Percentiles rank a stretch among this genome's conserved stretches.
Conservation (phyloP, 2,329 filamentous ascomycete genomes). For the Penicillium sp. region DNA sequence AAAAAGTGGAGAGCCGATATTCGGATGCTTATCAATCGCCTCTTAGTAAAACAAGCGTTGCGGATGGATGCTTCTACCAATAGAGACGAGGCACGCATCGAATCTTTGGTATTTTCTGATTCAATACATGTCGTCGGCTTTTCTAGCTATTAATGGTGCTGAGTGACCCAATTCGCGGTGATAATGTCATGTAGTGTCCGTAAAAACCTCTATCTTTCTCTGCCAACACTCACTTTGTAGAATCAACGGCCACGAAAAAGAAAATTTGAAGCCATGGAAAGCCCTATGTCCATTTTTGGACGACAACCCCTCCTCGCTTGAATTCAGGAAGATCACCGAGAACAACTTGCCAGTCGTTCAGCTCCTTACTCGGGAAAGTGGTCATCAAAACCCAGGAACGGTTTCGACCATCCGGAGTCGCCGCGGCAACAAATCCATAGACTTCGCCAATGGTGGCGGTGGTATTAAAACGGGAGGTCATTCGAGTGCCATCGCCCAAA, state of each 20-base stretch:
- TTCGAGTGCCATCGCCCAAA: conserved; percentile 60
- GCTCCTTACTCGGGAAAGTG: conserved; percentile 63
- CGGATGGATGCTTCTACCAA: conserved; percentile 4
- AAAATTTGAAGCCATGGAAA: not conserved
- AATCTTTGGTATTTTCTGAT: too few relatives aligned
- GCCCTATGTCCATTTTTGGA: conserved; percentile 48
- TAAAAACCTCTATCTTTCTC: conserved; percentile 1
- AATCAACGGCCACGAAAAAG: conserved; percentile 2
- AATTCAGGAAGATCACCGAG: conserved; percentile 50
- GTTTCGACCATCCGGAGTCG: conserved; percentile 49
- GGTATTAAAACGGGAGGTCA: conserved; percentile 63
- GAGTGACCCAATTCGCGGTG: too few relatives aligned
- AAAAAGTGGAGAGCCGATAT: conserved; percentile 20
- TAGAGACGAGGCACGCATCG: too few relatives aligned
- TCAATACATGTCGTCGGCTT: not conserved
- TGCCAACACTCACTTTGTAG: conserved; percentile 7
- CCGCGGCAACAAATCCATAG: conserved; percentile 58
- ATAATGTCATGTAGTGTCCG: conserved; percentile 7
- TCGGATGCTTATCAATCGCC: conserved; percentile 28
- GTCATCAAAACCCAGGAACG: conserved; percentile 62
- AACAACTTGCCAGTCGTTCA: conserved; percentile 52
- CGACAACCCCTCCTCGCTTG: conserved; percentile 51
- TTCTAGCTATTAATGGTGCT: not conserved
- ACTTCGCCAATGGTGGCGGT: conserved; percentile 64
- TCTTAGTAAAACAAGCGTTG: conserved; percentile 17